These are phyloP conservation scores for Solioccasus polychromus DNA, from an alignment of 768 basidiomycete genomes.

Conservation along the genomic window DNA sequence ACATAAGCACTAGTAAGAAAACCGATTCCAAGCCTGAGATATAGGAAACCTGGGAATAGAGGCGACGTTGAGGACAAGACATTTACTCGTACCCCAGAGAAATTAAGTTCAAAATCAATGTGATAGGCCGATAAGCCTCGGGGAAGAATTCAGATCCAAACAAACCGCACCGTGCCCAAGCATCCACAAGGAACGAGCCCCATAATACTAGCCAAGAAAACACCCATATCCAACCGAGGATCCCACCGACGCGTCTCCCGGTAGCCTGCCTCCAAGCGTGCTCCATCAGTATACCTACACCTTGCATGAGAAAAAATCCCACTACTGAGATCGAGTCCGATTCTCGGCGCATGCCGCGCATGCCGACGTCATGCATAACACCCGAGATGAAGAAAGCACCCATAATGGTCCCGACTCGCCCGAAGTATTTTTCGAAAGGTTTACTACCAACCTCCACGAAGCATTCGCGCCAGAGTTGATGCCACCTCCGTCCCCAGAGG, in stretches of 20 bases:
- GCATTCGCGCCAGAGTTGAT: constrained; percentile 58
- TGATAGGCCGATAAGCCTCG: constrained; percentile 17
- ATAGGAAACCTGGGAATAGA: too few relatives aligned
- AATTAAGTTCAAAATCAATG: constrained; percentile 13
- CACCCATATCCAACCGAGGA: constrained; percentile 52
- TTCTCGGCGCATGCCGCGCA: constrained; percentile 58
- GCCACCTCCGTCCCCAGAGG: constrained; percentile 68
- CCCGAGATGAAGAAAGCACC: constrained; percentile 62
- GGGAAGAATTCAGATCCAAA: constrained; percentile 14
- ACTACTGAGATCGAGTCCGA: constrained; percentile 40
- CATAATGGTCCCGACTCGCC: constrained; percentile 47
- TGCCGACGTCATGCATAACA: constrained; percentile 54
- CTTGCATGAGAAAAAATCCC: constrained; percentile 59
- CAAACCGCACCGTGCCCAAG: constrained; percentile 24
- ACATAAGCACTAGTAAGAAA: too few relatives aligned
- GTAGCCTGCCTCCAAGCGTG: constrained; percentile 41
- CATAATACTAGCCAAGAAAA: constrained; percentile 44
- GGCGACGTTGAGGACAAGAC: too few relatives aligned
- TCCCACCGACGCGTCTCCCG: constrained; percentile 47
- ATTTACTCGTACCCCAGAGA: too few relatives aligned
- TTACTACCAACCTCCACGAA: constrained; percentile 51
- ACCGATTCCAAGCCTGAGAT: too few relatives aligned
- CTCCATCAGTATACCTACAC: constrained; percentile 51
- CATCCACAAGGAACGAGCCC: constrained; percentile 49
- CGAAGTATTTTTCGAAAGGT: constrained; percentile 42